These are phyloP conservation scores for Cucumis cinereus DNA, from an alignment of 306 rosid species.

Conservation along the genomic window DNA sequence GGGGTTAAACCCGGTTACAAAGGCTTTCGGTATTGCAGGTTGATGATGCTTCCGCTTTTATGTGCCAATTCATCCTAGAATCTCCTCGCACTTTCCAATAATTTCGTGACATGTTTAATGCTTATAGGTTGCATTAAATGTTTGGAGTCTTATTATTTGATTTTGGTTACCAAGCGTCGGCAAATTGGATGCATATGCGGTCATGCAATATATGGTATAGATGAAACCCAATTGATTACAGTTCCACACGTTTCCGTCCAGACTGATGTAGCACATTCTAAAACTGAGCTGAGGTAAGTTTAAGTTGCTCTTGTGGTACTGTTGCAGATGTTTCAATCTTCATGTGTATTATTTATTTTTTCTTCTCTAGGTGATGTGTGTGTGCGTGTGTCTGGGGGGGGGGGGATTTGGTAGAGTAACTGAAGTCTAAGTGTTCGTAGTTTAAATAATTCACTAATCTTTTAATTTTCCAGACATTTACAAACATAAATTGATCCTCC, in stretches of 20 bases:
- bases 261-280: conserved; percentile 74
- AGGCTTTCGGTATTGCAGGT: conserved; percentile 87
- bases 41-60: conserved; percentile 9
- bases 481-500: no score
- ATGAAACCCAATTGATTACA: conserved; percentile 69
- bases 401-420: no score
- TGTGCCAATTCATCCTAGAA: background rate
- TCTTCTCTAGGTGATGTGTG: no score
- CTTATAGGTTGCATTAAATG: conserved; percentile 75
- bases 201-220: conserved; percentile 75
- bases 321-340: background rate
- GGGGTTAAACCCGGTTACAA: conserved; percentile 53
- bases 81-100: background rate
- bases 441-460: no score
- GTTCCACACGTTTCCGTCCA: conserved; percentile 77
- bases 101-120: background rate
- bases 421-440: no score
- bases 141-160: conserved; percentile 82
- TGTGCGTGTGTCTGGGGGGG: no score
- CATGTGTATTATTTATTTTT: background rate
- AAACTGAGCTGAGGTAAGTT: conserved; percentile 65
- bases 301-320: background rate
- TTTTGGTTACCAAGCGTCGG: conserved; percentile 76
- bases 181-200: conserved; percentile 88
- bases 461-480: no score